A percentile compares a stretch with the other conserved stretches of the same genome.
Conservation (phyloP, 1,139 yeast species). For the Blastobotrys proliferans region DNA sequence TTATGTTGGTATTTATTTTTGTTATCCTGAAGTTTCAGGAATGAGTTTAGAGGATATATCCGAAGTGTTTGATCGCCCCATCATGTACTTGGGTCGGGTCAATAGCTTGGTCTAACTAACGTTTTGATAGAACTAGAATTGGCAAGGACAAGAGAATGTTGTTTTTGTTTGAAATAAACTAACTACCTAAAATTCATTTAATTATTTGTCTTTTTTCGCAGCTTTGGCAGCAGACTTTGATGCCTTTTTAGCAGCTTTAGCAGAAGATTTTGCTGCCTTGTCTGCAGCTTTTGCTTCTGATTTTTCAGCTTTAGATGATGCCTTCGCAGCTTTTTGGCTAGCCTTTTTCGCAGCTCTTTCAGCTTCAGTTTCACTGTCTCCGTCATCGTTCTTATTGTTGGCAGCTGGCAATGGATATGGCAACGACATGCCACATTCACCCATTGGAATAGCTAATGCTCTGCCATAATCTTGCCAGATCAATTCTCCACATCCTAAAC, state of each 20-base stretch:
- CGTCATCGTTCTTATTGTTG: not conserved
- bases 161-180: too few relatives aligned
- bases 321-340: not conserved
- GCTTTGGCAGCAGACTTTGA: too few relatives aligned
- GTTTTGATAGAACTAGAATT: not conserved
- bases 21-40: constrained; percentile 49
- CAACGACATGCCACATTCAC: not conserved
- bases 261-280: too few relatives aligned
- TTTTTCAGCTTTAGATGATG: too few relatives aligned
- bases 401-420: constrained; percentile 9
- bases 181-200: too few relatives aligned
- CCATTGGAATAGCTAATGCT: constrained; percentile 2
- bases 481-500: constrained; percentile 5
- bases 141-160: too few relatives aligned
- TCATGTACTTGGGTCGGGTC: constrained; percentile 1
- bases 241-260: too few relatives aligned
- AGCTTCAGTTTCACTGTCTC: not conserved
- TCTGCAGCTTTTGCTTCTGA: too few relatives aligned
- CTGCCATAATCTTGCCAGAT: constrained; percentile 7
- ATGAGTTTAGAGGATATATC: constrained; percentile 44
- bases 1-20: constrained; percentile 41
- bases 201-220: too few relatives aligned
- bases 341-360: not conserved
- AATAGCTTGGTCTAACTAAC: constrained; percentile 1
- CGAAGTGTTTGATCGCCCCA: constrained; percentile 32